Percentiles rank a stretch among this genome's conserved stretches.
These are phyloP conservation scores for Graphium sp. DNA, from an alignment of 2,329 filamentous ascomycete genomes.

Conservation along the genomic window DNA sequence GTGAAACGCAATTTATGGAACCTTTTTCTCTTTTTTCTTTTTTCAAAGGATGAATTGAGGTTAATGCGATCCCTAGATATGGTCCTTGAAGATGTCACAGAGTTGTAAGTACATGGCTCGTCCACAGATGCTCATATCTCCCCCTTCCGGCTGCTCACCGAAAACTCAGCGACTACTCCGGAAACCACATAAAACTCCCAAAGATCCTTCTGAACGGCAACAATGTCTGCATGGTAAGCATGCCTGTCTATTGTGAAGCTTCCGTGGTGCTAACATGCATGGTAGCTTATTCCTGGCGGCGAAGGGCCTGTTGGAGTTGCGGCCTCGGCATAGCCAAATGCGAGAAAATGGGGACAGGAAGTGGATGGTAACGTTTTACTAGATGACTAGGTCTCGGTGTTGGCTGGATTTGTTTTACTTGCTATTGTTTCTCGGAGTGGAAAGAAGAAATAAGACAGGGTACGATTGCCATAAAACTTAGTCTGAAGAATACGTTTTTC, in stretches of 20 bases:
- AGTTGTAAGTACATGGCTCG: slow-evolving; percentile 49
- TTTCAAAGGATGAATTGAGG: background rate
- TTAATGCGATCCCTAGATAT: slow-evolving; percentile 50
- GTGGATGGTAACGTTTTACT: no score
- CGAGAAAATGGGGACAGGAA: background rate
- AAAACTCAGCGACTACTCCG: slow-evolving; percentile 87
- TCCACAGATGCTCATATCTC: background rate
- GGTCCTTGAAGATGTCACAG: slow-evolving; percentile 93
- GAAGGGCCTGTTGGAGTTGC: slow-evolving; percentile 41
- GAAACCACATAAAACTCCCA: slow-evolving; percentile 71
- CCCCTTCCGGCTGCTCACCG: no score
- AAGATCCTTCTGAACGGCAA: slow-evolving; percentile 97
- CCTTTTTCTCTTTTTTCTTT: background rate
- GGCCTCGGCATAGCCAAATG: slow-evolving; percentile 5
- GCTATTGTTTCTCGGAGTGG: no score
- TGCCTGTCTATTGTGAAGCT: background rate
- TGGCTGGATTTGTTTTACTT: no score
- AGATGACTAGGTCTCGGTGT: no score
- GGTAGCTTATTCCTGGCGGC: slow-evolving; percentile 59
- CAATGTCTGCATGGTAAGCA: slow-evolving; percentile 92
- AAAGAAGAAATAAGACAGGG: no score
- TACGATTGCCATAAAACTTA: no score
- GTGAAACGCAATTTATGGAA: slow-evolving; percentile 22
- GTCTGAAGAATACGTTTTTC: no score
- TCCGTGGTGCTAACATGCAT: slow-evolving; percentile 5